Base-by-base conservation (phyloP, 148 eudicot genomes). In the Euryodendron excelsum region DNA sequence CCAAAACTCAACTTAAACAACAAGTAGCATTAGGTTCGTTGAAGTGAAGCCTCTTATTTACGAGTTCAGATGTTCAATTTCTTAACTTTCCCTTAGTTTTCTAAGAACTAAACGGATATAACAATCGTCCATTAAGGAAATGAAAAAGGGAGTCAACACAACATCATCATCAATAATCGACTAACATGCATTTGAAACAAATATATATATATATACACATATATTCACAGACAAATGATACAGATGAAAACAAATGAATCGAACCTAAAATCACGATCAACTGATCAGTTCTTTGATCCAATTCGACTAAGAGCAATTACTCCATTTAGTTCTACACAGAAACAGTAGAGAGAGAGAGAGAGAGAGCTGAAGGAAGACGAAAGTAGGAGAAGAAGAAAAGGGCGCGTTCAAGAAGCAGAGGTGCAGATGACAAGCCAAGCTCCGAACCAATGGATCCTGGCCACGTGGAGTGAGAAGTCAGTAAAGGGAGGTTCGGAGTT, bases 381-480 rank as follows among this genome's bases (percentile, higher is more conserved):
- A 27, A 44, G 34, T 25, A 18, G 10, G 12, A 1, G 77, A 27
- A 56, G 64, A 18, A 50, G 30, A 66, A 23, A 33, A 31, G 18
- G 28, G 45, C 45, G 8, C 45, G n/a, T n/a, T n/a, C n/a, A n/a
- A n/a, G n/a, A n/a, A n/a, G n/a, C n/a, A n/a, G n/a, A n/a, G n/a
- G n/a, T n/a, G n/a, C n/a, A n/a, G 58, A 62, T 33, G 59, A 70
- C 70, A 39, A 79, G 61, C 76, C 60, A 28, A 48, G 2, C 6
- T 44, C 61, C 52, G 61, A 61, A 79, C 44, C 81, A 11, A 72
- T 50, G 11, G 71, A 71, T 79, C 23, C 15, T 0, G 2, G 70
- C 39, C 81, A 79, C 76, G 69, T 79, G 81, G 31, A 70, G 9
- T 3, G 11, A 2, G 3, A 50, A 78, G 74, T 12, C 75, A 41